Evolutionary conservation across 306 rosid genomes (phyloP), one percentile per base, ranked within the genome.

Genomic region (Gastrolobium villosum): DNA sequence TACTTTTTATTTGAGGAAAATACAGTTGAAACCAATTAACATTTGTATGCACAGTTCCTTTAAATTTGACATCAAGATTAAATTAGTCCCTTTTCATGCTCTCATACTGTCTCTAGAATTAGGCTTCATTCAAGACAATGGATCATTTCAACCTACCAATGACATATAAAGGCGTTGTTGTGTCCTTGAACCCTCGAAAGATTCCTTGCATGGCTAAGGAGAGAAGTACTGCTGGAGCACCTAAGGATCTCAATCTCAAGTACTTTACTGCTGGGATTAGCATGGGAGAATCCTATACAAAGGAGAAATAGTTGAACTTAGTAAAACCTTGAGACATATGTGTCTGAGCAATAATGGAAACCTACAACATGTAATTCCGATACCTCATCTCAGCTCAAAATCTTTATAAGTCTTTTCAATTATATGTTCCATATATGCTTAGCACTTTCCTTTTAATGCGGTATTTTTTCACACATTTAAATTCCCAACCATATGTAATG

Each of bases 151-250:
- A 68, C 87, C 4, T 90, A 96, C 99, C 84, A 60, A 91, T 91
- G 79, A 91, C 96, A 84, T 88, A 96, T 77, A 96, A 80, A 70
- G 99, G 99, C 77, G 99, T 96, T 72, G 77, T 96, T 10, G 99
- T 91, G 87, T 96, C 99, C 85, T 96, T 96, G 76, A 96, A 91
- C 34, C 99, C 99, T 85, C 99, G 68, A 73, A 91, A 96, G 78
- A 96, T 90, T 74, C 98, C 99, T 86, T 96, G 99, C 96, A 93
- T 96, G 32, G 99, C 99, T 79, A 96, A 81, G n/a, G 97, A 90
- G 26, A 96, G 97, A 89, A 96, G 99, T 82, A 93, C 98, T 8
- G 99, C 99, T 45, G 99, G 99, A 70, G 99, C 96, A 80, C 99
- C 99, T 15, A 96, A 80, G 26, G 99, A 62, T 65, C 99, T 87